Base-by-base conservation (phyloP, 768 basidiomycete genomes). In the Rhizopogon sp. region DNA sequence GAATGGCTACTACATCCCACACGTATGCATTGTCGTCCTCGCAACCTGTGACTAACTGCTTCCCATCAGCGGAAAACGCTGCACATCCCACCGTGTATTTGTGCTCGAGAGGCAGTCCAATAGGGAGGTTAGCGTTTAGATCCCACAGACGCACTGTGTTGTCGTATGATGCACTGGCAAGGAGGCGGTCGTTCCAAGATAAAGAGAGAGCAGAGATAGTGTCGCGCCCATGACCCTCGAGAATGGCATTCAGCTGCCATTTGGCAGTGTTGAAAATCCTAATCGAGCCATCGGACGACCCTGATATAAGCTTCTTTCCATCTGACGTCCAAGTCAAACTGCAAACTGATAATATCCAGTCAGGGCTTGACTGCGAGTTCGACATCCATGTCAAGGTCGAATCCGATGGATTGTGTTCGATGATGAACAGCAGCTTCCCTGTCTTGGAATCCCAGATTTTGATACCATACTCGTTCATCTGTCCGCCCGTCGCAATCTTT, bases 401-500 rank as follows among this genome's bases (percentile, higher is more conserved):
- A 35, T 35, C 35, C 35, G 3, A 35, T 35, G 10, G 10, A 14
- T 40, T 16, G 7, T 40, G 16, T 16, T 40, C 7, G 39, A 40
- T 8, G 2, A 16, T 40, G 6, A n/a, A 40, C 6, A 40, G 16
- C 8, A n/a, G 16, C 16, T 40, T 6, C 16, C 16, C 39, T 7
- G 39, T n/a, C 16, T 40, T 40, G 16, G 39, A 6, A 40, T 40
- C 39, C 39, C 39, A 40, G 39, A 40, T 40, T 40, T 40, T 40
- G 6, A 40, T 7, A 1, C 39, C 39, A 40, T 40, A 7, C 16
- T 40, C 2, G n/a, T 40, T 9, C 35, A 35, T 40, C 0, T n/a
- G 7, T 40, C 39, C 39, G 7, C 39, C 39, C 1, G n/a, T 53
- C 40, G 58, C 52, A 10, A 64, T 43, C 10, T 35, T 45, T 39